Evolutionary conservation across 2,329 filamentous ascomycete species (phyloP).

Genomic region (Drechslerella dactyloides): DNA sequence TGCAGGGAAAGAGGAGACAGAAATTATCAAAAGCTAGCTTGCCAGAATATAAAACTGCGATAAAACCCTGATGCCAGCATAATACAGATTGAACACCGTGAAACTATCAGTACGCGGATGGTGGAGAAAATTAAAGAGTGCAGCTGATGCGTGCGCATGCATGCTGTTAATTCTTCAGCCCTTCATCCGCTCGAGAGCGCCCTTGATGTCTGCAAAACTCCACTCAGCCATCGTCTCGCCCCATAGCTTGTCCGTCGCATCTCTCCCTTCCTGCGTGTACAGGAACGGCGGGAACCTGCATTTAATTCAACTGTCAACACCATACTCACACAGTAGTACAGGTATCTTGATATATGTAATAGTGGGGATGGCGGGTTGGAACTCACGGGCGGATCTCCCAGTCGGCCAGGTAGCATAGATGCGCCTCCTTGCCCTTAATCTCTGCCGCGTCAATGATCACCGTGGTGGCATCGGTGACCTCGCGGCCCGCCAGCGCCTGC

Average conservation of each 20-base stretch:
- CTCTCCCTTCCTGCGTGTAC: slow-evolving; percentile 57
- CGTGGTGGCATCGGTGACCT: slow-evolving; percentile 59
- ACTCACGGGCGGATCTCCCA: slow-evolving; percentile 62
- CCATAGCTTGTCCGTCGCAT: slow-evolving; percentile 59
- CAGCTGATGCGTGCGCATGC: neutral
- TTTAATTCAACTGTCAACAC: neutral
- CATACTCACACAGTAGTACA: no score
- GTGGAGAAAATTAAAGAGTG: neutral
- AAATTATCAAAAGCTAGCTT: no score
- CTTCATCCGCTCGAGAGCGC: slow-evolving; percentile 32
- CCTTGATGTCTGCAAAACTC: slow-evolving; percentile 55
- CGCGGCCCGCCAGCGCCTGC: slow-evolving; percentile 56
- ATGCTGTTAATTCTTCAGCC: neutral
- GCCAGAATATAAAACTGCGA: no score
- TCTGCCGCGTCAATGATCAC: slow-evolving; percentile 62
- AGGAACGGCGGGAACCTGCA: slow-evolving; percentile 56
- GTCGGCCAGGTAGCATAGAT: slow-evolving; percentile 63
- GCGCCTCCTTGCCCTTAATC: slow-evolving; percentile 62
- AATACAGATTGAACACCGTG: neutral
- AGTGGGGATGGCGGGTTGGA: neutral
- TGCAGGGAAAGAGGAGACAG: no score
- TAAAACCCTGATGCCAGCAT: no score
- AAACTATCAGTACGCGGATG: neutral
- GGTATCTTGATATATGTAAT: no score
- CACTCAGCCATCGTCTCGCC: slow-evolving; percentile 58